Conservation (phyloP, 495 filamentous ascomycete genomes). For the Penicillium nucicola region DNA sequence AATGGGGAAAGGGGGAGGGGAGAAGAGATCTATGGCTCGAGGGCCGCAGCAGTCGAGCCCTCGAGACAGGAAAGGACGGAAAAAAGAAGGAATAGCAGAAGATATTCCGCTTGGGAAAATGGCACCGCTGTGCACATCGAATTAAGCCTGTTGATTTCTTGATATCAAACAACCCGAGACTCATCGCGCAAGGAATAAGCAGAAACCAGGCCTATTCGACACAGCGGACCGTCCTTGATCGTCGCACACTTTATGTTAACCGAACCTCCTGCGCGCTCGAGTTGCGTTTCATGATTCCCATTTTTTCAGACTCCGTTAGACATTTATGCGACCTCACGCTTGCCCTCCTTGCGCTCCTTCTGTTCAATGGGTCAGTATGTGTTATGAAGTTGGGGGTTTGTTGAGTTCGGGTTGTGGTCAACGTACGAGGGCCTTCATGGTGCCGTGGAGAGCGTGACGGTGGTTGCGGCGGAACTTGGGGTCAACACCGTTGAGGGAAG, state of each 20-base stretch:
- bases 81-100: conserved; percentile 6
- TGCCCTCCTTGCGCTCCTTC: conserved; percentile 98
- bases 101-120: conserved; percentile 12
- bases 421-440: conserved; percentile 94
- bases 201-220: conserved; percentile 32
- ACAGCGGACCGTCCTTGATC: conserved; percentile 30
- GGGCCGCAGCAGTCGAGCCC: neutral
- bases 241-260: conserved; percentile 39
- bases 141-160: conserved; percentile 36
- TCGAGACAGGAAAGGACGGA: conserved; percentile 2
- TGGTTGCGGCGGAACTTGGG: conserved; percentile 99
- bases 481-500: conserved; percentile 97
- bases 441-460: conserved; percentile 97
- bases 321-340: conserved; percentile 82
- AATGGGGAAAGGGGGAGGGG: conserved; percentile 18
- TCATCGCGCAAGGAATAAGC: conserved; percentile 28
- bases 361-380: conserved; percentile 52
- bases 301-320: conserved; percentile 18
- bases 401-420: conserved; percentile 4
- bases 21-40: conserved; percentile 13
- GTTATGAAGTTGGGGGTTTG: neutral
- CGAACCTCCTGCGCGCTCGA: conserved; percentile 37
- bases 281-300: conserved; percentile 28
- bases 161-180: conserved; percentile 28
- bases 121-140: conserved; percentile 29